Percentiles rank a stretch among this genome's conserved stretches.
Conservation (phyloP, 2,329 filamentous ascomycete species). For the Diaporthe batatas region DNA sequence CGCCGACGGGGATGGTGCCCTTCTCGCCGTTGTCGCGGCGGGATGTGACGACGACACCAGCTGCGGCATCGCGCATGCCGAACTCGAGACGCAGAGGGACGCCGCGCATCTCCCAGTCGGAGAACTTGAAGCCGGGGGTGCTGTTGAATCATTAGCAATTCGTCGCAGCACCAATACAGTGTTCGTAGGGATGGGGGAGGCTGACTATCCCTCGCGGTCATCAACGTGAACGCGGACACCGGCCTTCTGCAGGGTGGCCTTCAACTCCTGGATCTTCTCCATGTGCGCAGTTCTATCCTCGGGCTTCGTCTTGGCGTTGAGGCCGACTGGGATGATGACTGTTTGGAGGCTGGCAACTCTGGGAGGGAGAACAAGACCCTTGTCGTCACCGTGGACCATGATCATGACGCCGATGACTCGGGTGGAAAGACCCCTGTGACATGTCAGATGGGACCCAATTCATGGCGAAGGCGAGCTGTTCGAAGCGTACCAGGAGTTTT, state of each 20-base stretch:
- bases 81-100: conserved; percentile 95
- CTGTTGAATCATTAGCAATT: neutral
- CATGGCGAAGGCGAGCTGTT: neutral
- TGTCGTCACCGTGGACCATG: conserved; percentile 97
- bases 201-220: conserved; percentile 81
- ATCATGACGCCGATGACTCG: conserved; percentile 99
- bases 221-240: conserved; percentile 86
- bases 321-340: conserved; percentile 90
- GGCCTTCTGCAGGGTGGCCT: conserved; percentile 75
- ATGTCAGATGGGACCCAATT: neutral
- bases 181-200: neutral
- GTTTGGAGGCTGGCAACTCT: conserved; percentile 88
- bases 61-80: conserved; percentile 90
- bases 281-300: conserved; percentile 84
- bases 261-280: conserved; percentile 80
- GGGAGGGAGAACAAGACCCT: conserved; percentile 92
- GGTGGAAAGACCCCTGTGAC: conserved; percentile 80
- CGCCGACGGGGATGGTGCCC: conserved; percentile 80
- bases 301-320: conserved; percentile 87
- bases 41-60: neutral
- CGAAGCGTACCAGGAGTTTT: conserved; percentile 84
- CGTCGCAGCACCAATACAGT: neutral
- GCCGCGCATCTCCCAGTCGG: conserved; percentile 98
- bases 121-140: conserved; percentile 97
- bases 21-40: conserved; percentile 91